Evolutionary conservation across 2,329 filamentous ascomycete genomes (phyloP).

Genomic region (Scopulariopsis brevicaulis): DNA sequence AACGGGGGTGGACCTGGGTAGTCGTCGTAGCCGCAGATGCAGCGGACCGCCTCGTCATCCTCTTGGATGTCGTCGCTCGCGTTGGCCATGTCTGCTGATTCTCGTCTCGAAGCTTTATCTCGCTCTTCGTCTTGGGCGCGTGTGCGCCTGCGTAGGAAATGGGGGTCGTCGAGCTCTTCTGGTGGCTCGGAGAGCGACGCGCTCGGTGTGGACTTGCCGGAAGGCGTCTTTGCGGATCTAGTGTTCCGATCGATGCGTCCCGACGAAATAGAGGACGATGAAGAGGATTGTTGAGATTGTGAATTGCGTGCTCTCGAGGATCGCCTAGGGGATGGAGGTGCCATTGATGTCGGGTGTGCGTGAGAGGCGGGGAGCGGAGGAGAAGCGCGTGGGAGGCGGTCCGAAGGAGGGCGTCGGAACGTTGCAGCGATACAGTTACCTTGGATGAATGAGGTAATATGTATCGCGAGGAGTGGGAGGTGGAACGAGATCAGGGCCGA

Average conservation of each 20-base stretch:
- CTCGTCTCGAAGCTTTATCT: conserved; percentile 29
- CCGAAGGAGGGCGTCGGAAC: neutral
- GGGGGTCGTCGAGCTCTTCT: conserved; percentile 57
- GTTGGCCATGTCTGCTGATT: conserved; percentile 41
- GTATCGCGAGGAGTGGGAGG: neutral
- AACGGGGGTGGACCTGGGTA: conserved; percentile 75
- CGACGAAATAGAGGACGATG: conserved; percentile 69
- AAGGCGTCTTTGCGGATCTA: conserved; percentile 60
- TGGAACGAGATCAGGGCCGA: neutral
- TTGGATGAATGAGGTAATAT: neutral
- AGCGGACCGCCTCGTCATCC: conserved; percentile 90
- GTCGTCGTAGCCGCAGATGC: conserved; percentile 87
- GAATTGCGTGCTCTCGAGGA: conserved; percentile 85
- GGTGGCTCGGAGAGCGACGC: conserved; percentile 58
- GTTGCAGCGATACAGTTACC: neutral
- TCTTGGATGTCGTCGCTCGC: conserved; percentile 63
- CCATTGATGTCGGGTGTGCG: conserved; percentile 32
- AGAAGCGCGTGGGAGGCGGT: conserved; percentile 9
- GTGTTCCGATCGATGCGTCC: conserved; percentile 65
- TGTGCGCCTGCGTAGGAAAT: conserved; percentile 66
- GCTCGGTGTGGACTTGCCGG: conserved; percentile 66
- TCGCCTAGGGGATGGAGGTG: conserved; percentile 63
- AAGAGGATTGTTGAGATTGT: conserved; percentile 65
- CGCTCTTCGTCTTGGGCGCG: conserved; percentile 56
- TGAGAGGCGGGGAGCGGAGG: conserved; percentile 8